phyloP scores from a whole-genome alignment of 495 filamentous ascomycete genomes.

The Sordaria brevicollis region DNA sequence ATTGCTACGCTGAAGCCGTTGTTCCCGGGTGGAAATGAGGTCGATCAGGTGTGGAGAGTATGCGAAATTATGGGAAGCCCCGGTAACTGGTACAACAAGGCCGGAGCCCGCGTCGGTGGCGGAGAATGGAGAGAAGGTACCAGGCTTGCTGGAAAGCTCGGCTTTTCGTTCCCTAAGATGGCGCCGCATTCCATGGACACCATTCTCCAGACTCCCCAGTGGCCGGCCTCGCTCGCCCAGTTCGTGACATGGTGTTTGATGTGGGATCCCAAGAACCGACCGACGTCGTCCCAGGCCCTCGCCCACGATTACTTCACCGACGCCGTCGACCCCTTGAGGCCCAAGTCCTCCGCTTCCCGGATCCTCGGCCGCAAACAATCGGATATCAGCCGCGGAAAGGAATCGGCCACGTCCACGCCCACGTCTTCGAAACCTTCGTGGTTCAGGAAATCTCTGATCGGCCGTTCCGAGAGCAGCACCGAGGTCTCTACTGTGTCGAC shows the following conservation, averaged over 20 bases:
- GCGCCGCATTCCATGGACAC: constrained; percentile 94
- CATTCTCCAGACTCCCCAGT: constrained; percentile 80
- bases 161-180: constrained; percentile 99
- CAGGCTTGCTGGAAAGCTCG: constrained; percentile 84
- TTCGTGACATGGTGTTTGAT: constrained; percentile 99
- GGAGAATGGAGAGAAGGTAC: constrained; percentile 97
- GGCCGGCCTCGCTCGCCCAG: constrained; percentile 76
- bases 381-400: constrained; percentile 55
- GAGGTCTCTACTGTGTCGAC: constrained; percentile 23
- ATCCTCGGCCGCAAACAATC: constrained; percentile 82
- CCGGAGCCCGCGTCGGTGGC: constrained; percentile 76
- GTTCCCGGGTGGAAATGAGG: constrained; percentile 96
- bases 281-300: constrained; percentile 88
- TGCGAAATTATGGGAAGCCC: constrained; percentile 99
- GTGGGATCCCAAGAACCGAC: constrained; percentile 95
- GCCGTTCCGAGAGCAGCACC: constrained; percentile 36
- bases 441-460: constrained; percentile 90
- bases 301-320: constrained; percentile 95
- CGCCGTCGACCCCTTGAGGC: constrained; percentile 83
- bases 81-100: constrained; percentile 93
- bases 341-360: constrained; percentile 80
- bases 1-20: constrained; percentile 94
- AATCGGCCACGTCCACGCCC: constrained; percentile 52
- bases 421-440: constrained; percentile 81
- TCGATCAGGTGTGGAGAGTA: constrained; percentile 97